phyloP scores from a whole-genome alignment of 495 filamentous ascomycete genomes.

The Lepidopterella palustris region DNA sequence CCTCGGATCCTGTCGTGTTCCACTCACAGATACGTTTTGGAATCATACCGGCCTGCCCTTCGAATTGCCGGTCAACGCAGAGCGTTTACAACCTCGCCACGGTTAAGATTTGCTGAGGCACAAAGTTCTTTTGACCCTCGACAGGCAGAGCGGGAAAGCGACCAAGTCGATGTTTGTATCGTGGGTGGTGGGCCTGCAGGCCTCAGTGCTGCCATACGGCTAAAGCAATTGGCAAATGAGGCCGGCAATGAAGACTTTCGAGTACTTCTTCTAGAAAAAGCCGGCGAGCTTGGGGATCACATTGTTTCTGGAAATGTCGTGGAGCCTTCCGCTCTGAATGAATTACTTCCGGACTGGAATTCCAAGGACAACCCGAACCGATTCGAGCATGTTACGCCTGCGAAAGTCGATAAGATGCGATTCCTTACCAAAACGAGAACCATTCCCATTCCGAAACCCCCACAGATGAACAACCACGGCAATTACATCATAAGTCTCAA shows the following conservation, averaged over 20 bases:
- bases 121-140: slow-evolving; percentile 66
- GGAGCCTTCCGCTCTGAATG: slow-evolving; percentile 80
- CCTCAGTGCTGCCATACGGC: slow-evolving; percentile 81
- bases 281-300: slow-evolving; percentile 89
- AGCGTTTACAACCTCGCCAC: slow-evolving; percentile 17
- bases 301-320: slow-evolving; percentile 95
- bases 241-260: slow-evolving; percentile 95
- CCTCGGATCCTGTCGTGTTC: not conserved
- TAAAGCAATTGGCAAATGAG: slow-evolving; percentile 93
- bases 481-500: slow-evolving; percentile 97
- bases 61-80: slow-evolving; percentile 26
- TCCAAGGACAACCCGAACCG: slow-evolving; percentile 75
- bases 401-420: slow-evolving; percentile 79
- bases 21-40: slow-evolving; percentile 4
- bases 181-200: slow-evolving; percentile 92
- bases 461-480: slow-evolving; percentile 97
- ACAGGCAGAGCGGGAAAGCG: slow-evolving; percentile 74
- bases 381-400: slow-evolving; percentile 78
- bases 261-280: slow-evolving; percentile 89
- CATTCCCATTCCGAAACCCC: slow-evolving; percentile 77
- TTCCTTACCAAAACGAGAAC: slow-evolving; percentile 81
- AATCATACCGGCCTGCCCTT: slow-evolving; percentile 16
- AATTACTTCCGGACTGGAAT: slow-evolving; percentile 91
- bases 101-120: slow-evolving; percentile 44
- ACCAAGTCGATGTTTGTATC: slow-evolving; percentile 94